Evolutionary conservation across 2,329 filamentous ascomycete genomes (phyloP), one percentile per base, ranked within the genome.

Genomic region (Aspergillus sp.): DNA sequence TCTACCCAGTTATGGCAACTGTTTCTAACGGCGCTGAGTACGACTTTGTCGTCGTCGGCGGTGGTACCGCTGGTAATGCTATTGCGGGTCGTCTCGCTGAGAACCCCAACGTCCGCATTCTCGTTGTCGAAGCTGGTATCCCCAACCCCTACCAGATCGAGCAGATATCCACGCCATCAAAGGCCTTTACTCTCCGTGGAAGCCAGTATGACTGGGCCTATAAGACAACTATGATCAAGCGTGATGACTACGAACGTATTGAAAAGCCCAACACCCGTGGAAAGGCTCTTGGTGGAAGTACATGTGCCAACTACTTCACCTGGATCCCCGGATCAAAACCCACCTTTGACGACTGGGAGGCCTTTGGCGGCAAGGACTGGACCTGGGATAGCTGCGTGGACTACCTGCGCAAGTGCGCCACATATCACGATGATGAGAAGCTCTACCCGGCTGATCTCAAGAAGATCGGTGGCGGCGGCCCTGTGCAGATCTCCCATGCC

Each of bases 231-330:
- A 80, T 87, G 72, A 79, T 87, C 66, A 79, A 85, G 49, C 67
- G 68, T 15, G 65, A 68, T 11, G 68, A 87, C 64, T 87, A 86
- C 66, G 80, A 81, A 50, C 82, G 85, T 14, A 75, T 86, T 39
- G 84, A 87, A 67, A 86, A 86, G 74, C 84, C 84, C 46, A 86
- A 87, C 66, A 86, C 84, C 11, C 79, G 84, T 44, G 82, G 85
- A 11, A 85, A 84, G 70, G 77, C 77, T 2, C 81, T 87, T 0
- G 85, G 85, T 40, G 85, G 85, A 14, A 84, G 81, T 58, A 82
- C 79, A 0, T 82, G 76, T 40, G 69, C 85, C 51, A 88, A 88
- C 72, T 88, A 87, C 68, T 86, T 83, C 70, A 86, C 84, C 14
- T 88, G 85, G 85, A 77, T 86, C 5, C 83, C 80, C 1, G 85